A percentile compares a stretch with the other conserved stretches of the same genome.
Conservation (phyloP, 108 stramenopile genomes). For the Skeletonema grethae region DNA sequence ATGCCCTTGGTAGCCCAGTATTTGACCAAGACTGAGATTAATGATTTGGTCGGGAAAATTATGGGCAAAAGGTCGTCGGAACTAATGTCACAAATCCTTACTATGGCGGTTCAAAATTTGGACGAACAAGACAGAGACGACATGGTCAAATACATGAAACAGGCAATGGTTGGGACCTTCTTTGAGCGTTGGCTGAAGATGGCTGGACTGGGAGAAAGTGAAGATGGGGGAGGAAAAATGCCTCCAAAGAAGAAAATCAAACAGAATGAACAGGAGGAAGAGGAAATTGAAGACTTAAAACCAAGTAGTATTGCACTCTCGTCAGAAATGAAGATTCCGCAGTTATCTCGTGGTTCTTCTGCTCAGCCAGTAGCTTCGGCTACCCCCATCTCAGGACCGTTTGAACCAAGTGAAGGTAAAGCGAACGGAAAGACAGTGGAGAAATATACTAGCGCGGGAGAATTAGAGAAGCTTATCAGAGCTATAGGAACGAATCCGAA, state of each 20-base stretch:
- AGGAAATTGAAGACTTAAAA: not conserved
- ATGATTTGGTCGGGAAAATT: constrained; percentile 87
- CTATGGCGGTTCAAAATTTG: constrained; percentile 92
- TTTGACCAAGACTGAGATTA: constrained; percentile 80
- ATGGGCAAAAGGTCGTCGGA: constrained; percentile 88
- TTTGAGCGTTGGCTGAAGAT: constrained; percentile 89
- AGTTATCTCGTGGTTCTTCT: not conserved
- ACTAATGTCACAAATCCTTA: constrained; percentile 87
- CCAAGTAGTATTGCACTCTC: not conserved
- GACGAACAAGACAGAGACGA: constrained; percentile 71
- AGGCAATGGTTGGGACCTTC: constrained; percentile 89
- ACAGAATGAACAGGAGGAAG: not conserved
- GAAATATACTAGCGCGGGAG: constrained; percentile 67
- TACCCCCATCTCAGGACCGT: not conserved
- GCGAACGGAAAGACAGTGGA: constrained; percentile 16
- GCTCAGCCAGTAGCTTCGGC: constrained; percentile 2
- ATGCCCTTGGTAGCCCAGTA: constrained; percentile 86
- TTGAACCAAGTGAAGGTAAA: not conserved
- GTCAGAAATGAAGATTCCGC: constrained; percentile 1
- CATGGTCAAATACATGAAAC: constrained; percentile 90
- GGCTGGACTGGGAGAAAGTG: constrained; percentile 55
- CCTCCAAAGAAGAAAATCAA: constrained; percentile 6
- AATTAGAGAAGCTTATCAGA: constrained; percentile 84
- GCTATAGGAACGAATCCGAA: constrained; percentile 79
- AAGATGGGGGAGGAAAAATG: constrained; percentile 29